Percentiles rank a stretch among this genome's conserved stretches.
phyloP scores from a whole-genome alignment of 768 basidiomycete genomes.

The Russula compacta region DNA sequence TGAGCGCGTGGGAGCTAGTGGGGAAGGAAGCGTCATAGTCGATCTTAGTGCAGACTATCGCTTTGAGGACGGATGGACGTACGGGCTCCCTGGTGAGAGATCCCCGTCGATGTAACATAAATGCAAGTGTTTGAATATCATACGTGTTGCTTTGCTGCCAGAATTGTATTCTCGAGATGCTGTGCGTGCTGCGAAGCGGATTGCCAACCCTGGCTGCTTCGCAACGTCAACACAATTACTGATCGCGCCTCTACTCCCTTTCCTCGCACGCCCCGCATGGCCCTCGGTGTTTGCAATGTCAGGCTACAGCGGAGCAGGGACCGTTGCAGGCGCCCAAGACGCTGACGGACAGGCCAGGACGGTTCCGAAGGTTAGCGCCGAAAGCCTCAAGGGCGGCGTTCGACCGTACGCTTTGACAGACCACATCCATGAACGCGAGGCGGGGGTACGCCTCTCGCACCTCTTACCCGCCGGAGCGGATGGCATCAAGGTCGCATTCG shows the following conservation, averaged over 20 bases:
- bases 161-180: slow-evolving; percentile 77
- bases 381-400: slow-evolving; percentile 65
- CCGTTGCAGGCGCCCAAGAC: slow-evolving; percentile 55
- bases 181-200: slow-evolving; percentile 66
- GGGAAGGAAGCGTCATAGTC: slow-evolving; percentile 67
- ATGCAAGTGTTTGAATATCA: slow-evolving; percentile 26
- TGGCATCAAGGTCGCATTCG: slow-evolving; percentile 62
- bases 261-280: slow-evolving; percentile 47
- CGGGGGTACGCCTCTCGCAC: slow-evolving; percentile 68
- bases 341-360: slow-evolving; percentile 63
- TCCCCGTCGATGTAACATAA: slow-evolving; percentile 32
- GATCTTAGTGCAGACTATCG: slow-evolving; percentile 93
- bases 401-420: slow-evolving; percentile 88
- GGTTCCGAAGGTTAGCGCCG: slow-evolving; percentile 72
- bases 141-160: slow-evolving; percentile 33
- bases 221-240: slow-evolving; percentile 90
- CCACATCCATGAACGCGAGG: slow-evolving; percentile 98
- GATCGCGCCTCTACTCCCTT: slow-evolving; percentile 76
- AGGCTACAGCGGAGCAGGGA: slow-evolving; percentile 94
- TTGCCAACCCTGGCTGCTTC: slow-evolving; percentile 97
- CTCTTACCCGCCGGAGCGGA: slow-evolving; percentile 35
- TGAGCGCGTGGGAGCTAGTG: slow-evolving; percentile 33
- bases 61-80: slow-evolving; percentile 93
- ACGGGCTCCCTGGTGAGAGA: slow-evolving; percentile 95
- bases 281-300: slow-evolving; percentile 90